A percentile compares a stretch with the other conserved stretches of the same genome.
These are phyloP conservation scores for Rhizopus arrhizus DNA, from an alignment of 371 early-diverging fungal genomes.

Conservation along the genomic window DNA sequence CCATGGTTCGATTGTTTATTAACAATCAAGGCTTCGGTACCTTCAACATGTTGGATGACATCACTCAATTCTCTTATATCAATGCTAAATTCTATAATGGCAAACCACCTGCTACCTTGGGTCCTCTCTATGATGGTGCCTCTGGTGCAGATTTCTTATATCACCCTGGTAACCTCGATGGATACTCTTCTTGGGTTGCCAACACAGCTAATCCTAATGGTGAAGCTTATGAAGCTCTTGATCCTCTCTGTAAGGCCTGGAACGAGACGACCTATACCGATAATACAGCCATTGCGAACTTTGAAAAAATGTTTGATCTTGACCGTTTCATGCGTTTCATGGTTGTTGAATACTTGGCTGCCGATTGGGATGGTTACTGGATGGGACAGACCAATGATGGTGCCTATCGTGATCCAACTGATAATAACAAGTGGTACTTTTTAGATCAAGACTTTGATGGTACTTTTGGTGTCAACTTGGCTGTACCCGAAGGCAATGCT, in stretches of 20 bases:
- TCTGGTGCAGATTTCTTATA: conserved; percentile 55
- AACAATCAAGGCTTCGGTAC: conserved; percentile 55
- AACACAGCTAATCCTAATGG: conserved; percentile 38
- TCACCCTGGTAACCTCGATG: conserved; percentile 27
- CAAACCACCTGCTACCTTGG: conserved; percentile 44
- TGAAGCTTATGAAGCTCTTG: conserved; percentile 35
- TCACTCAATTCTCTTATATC: conserved; percentile 52
- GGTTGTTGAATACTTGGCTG: conserved; percentile 61
- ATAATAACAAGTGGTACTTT: conserved; percentile 51
- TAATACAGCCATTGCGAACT: conserved; percentile 41
- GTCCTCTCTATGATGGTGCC: conserved; percentile 58
- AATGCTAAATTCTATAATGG: conserved; percentile 50
- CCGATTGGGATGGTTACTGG: conserved; percentile 66
- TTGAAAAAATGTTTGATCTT: conserved; percentile 43
- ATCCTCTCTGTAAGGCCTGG: conserved; percentile 44
- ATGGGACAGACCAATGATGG: conserved; percentile 58
- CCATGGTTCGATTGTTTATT: conserved; percentile 56
- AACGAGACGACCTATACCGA: conserved; percentile 40
- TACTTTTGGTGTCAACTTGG: conserved; percentile 60
- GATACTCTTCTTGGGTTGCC: conserved; percentile 39
- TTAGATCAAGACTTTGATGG: conserved; percentile 57
- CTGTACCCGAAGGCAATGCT: conserved; percentile 24
- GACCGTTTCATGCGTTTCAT: conserved; percentile 60
- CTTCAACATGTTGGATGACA: conserved; percentile 59
- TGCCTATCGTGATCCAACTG: conserved; percentile 54